Evolutionary conservation across 1,139 yeast species (phyloP).

Genomic region (Protomyces arabidopsidicola): DNA sequence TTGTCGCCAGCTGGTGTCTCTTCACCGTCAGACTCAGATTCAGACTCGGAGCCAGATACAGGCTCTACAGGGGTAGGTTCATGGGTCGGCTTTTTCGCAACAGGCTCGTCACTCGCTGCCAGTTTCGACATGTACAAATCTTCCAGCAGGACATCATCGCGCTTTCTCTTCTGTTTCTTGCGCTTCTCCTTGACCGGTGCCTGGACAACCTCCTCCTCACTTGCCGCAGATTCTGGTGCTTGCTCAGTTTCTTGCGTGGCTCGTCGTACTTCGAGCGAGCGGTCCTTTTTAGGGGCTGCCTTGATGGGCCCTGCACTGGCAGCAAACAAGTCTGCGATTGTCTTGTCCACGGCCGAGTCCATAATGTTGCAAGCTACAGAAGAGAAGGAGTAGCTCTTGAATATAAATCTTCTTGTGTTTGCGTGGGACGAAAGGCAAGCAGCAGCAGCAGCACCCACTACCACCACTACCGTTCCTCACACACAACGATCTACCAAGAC

Average conservation of each 20-base stretch:
- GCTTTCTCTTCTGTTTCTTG: constrained; percentile 28
- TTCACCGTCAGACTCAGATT: constrained; percentile 31
- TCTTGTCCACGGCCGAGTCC: not conserved
- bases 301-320: constrained; percentile 14
- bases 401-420: too few relatives aligned
- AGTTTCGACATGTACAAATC: constrained; percentile 36
- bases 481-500: too few relatives aligned
- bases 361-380: too few relatives aligned
- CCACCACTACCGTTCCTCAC: too few relatives aligned
- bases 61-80: not conserved
- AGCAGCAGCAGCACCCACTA: too few relatives aligned
- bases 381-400: too few relatives aligned
- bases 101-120: constrained; percentile 29
- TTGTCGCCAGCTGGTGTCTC: constrained; percentile 29
- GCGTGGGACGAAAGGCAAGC: too few relatives aligned
- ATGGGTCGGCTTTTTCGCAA: constrained; percentile 4
- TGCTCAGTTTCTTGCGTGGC: constrained; percentile 30
- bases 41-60: constrained; percentile 32
- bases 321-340: not conserved
- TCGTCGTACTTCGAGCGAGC: constrained; percentile 33
- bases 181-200: constrained; percentile 25
- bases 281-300: constrained; percentile 9
- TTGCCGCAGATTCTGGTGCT: constrained; percentile 25
- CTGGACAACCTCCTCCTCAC: not conserved
- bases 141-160: constrained; percentile 30